Percentiles rank a stretch among this genome's conserved stretches.
Evolutionary conservation across 2,329 filamentous ascomycete genomes (phyloP).

Genomic region (Cytospora mali): DNA sequence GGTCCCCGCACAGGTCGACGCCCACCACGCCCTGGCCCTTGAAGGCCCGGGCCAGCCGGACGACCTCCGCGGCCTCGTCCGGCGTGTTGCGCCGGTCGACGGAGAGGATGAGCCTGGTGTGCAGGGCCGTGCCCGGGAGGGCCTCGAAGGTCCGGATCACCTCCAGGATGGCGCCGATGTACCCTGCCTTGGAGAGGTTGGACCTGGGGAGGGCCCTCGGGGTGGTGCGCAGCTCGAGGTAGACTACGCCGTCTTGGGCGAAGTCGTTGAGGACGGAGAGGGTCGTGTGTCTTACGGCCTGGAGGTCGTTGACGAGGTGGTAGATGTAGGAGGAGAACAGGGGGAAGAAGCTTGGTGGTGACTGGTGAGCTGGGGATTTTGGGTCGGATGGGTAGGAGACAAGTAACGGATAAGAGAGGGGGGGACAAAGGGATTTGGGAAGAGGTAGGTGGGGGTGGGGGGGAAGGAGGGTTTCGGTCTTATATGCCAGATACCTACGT

Average conservation of each 20-base stretch:
- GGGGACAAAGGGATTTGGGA: too few relatives aligned
- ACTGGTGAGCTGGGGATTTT: neutral
- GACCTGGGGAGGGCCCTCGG: constrained; percentile 61
- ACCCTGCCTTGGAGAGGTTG: constrained; percentile 60
- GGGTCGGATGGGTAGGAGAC: constrained; percentile 14
- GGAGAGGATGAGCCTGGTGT: constrained; percentile 70
- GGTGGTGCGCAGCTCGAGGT: constrained; percentile 80
- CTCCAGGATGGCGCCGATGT: constrained; percentile 67
- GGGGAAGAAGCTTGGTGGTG: constrained; percentile 67
- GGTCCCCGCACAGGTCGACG: constrained; percentile 79
- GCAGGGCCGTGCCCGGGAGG: constrained; percentile 45
- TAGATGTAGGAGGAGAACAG: constrained; percentile 82
- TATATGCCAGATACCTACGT: constrained; percentile 52
- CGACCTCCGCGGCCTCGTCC: constrained; percentile 62
- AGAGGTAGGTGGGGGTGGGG: too few relatives aligned
- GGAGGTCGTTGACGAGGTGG: constrained; percentile 66
- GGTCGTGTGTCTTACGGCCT: constrained; percentile 64
- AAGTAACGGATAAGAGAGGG: neutral
- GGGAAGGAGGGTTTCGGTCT: neutral
- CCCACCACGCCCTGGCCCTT: constrained; percentile 63
- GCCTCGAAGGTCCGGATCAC: constrained; percentile 59
- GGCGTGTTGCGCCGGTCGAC: constrained; percentile 68
- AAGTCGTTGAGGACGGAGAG: constrained; percentile 68
- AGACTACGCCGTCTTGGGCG: constrained; percentile 69
- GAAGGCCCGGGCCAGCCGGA: constrained; percentile 64